A percentile compares a stretch with the other conserved stretches of the same genome.
These are phyloP conservation scores for Lactarius vividus DNA, from an alignment of 768 basidiomycete genomes.

Conservation along the genomic window DNA sequence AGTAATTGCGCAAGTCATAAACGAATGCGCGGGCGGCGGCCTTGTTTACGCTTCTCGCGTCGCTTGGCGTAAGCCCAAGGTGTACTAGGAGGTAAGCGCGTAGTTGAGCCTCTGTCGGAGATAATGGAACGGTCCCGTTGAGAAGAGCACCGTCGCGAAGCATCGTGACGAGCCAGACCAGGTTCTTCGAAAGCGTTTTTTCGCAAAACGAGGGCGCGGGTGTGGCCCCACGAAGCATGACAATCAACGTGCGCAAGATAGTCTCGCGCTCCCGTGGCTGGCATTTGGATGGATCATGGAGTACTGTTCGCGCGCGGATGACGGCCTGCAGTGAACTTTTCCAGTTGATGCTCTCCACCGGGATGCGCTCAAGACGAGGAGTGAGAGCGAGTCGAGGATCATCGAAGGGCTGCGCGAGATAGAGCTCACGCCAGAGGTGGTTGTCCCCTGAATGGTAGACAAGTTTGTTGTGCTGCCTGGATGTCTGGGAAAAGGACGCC, in stretches of 20 bases:
- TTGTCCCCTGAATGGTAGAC: conserved; percentile 47
- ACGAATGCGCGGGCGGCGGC: conserved; percentile 52
- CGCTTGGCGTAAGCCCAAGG: conserved; percentile 51
- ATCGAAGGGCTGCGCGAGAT: conserved; percentile 61
- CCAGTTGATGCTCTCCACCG: conserved; percentile 41
- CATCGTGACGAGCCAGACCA: conserved; percentile 49
- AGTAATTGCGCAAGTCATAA: conserved; percentile 61
- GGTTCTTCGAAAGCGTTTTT: conserved; percentile 44
- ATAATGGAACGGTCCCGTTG: conserved; percentile 30
- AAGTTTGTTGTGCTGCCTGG: conserved; percentile 40
- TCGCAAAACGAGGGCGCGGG: conserved; percentile 35
- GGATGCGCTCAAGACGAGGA: conserved; percentile 32
- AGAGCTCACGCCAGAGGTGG: conserved; percentile 63
- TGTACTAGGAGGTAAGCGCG: conserved; percentile 52
- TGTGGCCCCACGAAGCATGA: conserved; percentile 44
- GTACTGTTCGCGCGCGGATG: conserved; percentile 50
- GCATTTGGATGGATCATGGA: conserved; percentile 37
- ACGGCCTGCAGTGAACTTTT: conserved; percentile 50
- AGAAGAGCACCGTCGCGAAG: conserved; percentile 47
- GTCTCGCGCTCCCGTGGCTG: conserved; percentile 43
- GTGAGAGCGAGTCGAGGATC: conserved; percentile 55
- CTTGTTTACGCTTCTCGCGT: conserved; percentile 36
- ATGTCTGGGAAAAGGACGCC: conserved; percentile 51
- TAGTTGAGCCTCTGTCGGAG: conserved; percentile 45
- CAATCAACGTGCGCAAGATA: conserved; percentile 50